Conservation (phyloP, 2,329 filamentous ascomycete species). For the Aspergillus pseudotamarii region DNA sequence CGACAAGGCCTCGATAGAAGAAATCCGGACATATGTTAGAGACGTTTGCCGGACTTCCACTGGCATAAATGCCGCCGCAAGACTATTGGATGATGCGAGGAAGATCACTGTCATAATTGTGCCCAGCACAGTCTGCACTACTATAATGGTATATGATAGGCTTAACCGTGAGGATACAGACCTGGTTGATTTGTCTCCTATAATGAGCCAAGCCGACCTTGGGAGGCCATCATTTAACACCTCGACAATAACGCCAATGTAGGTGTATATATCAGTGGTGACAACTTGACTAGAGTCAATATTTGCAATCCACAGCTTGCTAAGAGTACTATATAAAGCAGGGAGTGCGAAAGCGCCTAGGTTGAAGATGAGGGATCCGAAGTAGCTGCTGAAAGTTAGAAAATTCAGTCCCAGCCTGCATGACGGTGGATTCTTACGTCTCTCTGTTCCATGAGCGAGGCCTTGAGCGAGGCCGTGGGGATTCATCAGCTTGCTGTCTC, state of each 20-base stretch:
- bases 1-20: slow-evolving; percentile 63
- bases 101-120: slow-evolving; percentile 64
- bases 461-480: too few relatives aligned
- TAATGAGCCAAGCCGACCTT: slow-evolving; percentile 67
- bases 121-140: slow-evolving; percentile 59
- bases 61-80: slow-evolving; percentile 67
- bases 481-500: too few relatives aligned
- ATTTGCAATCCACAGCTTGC: slow-evolving; percentile 68
- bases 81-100: slow-evolving; percentile 54
- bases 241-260: slow-evolving; percentile 68
- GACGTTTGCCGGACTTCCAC: slow-evolving; percentile 58
- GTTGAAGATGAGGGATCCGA: slow-evolving; percentile 65
- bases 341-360: slow-evolving; percentile 64
- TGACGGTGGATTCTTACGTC: too few relatives aligned
- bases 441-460: too few relatives aligned
- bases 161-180: slow-evolving; percentile 55
- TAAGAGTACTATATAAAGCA: slow-evolving; percentile 67
- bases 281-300: slow-evolving; percentile 66
- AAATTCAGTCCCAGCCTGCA: too few relatives aligned
- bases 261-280: slow-evolving; percentile 69
- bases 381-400: slow-evolving; percentile 44
- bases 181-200: slow-evolving; percentile 64
- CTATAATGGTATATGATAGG: slow-evolving; percentile 62
- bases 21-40: slow-evolving; percentile 66
- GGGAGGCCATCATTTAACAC: slow-evolving; percentile 74